Evolutionary conservation across 768 basidiomycete species (phyloP), one percentile per base, ranked within the genome.

Genomic region (Panaeolus cyanescens): DNA sequence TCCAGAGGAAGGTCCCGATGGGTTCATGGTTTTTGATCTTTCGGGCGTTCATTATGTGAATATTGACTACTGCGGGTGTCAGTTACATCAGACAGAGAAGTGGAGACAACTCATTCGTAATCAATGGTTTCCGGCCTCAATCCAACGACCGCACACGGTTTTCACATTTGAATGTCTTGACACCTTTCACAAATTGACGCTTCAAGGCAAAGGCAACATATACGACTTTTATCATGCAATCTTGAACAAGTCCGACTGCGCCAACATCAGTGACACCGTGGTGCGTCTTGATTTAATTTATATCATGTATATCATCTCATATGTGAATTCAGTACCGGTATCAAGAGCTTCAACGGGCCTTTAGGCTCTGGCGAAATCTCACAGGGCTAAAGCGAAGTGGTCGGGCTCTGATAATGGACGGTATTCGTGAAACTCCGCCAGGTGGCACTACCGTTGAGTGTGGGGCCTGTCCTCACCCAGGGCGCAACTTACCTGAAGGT

Each of bases 381-480:
- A 65, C 56, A 56, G 2, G 40, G 1, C 37, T 64, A 10, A 68
- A 68, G 40, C 61, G 59, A 7, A 61, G 65, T 13, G 65, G 64
- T 0, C 33, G 59, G 0, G 67, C 61, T 1, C 67, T 66, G 1
- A 59, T 64, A 4, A 60, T 59, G 0, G 6, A 37, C 0, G 63
- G 65, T 0, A 36, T 64, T 6, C n/a, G 37, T 2, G 58, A 45
- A 3, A 66, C 65, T 1, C n/a, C 33, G 0, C 19, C 1, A 6
- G 67, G 67, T 0, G 60, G 32, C 1, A 28, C 64, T 8, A 34
- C 53, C 1, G 45, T 68, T 2, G 60, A 65, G 25, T 68, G 67
- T 34, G 64, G 61, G 0, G 64, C 67, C 1, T 68, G 67, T 34
- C 67, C 63, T 0, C 65, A 68, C 15, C 67, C 63, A 3, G 64